Evolutionary conservation across 345 rosid species (phyloP), one percentile per base, ranked within the genome.

Genomic region (Punica granatum): DNA sequence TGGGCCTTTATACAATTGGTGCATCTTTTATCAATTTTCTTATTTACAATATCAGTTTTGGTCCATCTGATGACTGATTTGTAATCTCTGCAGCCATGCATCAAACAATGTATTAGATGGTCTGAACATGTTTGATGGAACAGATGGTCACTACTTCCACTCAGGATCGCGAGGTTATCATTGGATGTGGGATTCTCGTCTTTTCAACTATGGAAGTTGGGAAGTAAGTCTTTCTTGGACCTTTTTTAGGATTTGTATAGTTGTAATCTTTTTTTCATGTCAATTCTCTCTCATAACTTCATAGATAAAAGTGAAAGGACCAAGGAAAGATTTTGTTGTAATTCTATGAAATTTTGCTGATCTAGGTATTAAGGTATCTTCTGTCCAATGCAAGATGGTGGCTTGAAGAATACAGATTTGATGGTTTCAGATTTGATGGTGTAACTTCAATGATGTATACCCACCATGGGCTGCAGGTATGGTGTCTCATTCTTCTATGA

Each of bases 171-270:
- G 82, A 19, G 98, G 98, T 70, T 79, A 87, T 72, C 98, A 93
- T 35, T 90, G 96, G 98, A 86, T 93, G 91, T 93, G 97, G 98
- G 98, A 93, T 79, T 93, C 97, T 76, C 96, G 96, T 68, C 97
- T 90, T 82, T 93, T 93, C 78, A 93, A 93, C 66, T 89, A 90
- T 59, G 98, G 97, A 74, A 93, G 86, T 79, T 90, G 98, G 98
- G 97, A 93, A 79, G 98, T 90, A 81, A 64, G 93, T 70, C 64
- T 69, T 61, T 67, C 42, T 15, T 42, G 26, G 61, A 67, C 65
- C 26, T 48, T 28, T 25, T 28, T 67, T 64, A 34, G 39, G 54
- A 69, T 30, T 13, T 36, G 43, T 42, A 16, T 35, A 61, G 39
- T 63, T 63, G 48, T 41, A 63, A 18, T 63, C 43, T 60, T 64